Conservation (phyloP, 257 asterid species). For the Scutellaria galericulata region DNA sequence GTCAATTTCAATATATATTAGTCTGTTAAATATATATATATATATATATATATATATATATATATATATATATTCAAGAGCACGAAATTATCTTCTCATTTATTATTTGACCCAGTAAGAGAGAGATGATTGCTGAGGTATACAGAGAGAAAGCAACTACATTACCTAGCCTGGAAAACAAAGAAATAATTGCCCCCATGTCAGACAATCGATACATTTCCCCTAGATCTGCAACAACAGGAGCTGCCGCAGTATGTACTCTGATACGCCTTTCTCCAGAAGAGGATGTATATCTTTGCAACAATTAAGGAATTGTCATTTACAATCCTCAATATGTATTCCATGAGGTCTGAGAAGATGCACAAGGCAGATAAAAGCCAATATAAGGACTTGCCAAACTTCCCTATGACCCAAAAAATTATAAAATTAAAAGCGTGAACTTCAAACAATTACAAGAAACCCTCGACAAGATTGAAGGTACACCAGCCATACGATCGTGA, state of each 20-base stretch:
- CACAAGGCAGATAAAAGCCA: not conserved
- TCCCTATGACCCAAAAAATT: not conserved
- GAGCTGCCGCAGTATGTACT: conserved; percentile 91
- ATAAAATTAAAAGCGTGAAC: not conserved
- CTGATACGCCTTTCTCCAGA: conserved; percentile 94
- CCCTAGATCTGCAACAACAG: conserved; percentile 76
- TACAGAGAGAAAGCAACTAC: conserved; percentile 13
- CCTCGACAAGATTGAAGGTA: conserved; percentile 17
- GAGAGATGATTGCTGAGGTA: conserved; percentile 9
- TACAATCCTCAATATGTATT: conserved; percentile 23
- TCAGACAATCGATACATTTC: conserved; percentile 92
- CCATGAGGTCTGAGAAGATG: not conserved
- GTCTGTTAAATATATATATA: not conserved
- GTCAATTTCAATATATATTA: conserved; percentile 23
- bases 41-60: not conserved
- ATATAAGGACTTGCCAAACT: not conserved
- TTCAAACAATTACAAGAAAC: conserved; percentile 17
- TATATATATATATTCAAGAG: not conserved
- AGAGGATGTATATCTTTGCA: conserved; percentile 84
- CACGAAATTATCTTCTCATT: not conserved
- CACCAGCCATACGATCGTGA: conserved; percentile 11
- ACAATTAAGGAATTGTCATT: conserved; percentile 46
- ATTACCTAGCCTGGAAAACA: conserved; percentile 83
- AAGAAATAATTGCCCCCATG: conserved; percentile 74
- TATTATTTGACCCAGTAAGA: not conserved